Evolutionary conservation across 164 flowering plant genomes (phyloP), one percentile per base, ranked within the genome.

Genomic region (Macadamia integrifolia): DNA sequence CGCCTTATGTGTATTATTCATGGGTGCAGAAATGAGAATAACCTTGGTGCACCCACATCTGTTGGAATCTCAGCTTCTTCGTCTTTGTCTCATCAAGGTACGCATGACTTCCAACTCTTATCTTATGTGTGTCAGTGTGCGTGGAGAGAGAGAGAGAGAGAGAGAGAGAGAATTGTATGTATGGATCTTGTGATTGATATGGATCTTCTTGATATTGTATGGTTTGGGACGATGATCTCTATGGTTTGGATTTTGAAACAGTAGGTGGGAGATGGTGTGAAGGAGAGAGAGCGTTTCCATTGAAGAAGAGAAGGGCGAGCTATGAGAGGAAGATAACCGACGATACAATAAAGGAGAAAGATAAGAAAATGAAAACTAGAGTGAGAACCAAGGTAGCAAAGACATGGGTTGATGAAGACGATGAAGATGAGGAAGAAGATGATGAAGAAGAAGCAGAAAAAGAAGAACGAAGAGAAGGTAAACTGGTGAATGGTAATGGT

Each of bases 331-430:
- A 14, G 57, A 17, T 53, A 17, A 53, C 10, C 12, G 31, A 64
- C 23, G 49, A 18, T 23, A 30, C 52, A 23, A 31, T 52, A 64
- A 14, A 18, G 30, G 35, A 64, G 50, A 63, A 50, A 48, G 56
- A 48, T 48, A 66, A 75, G 63, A 64, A 14, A 59, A 64, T 49
- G 72, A 68, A 35, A 63, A 64, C 9, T 17, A 60, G 48, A 32
- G 66, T 66, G 70, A 79, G 72, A 62, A 63, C 70, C 9, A 67
- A 65, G 66, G 65, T 58, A 72, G 69, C 59, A 60, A 74, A 80
- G 61, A 72, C 69, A 61, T 71, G 65, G 28, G 64, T 7, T 43
- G 68, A 55, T 30, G 49, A 32, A 18, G 32, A 18, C 3, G 69
- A 23, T 14, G 50, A 61, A 11, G 32, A 69, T 4, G 58, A 62